Evolutionary conservation across 2,329 filamentous ascomycete species (phyloP).

Genomic region (Xylaria sp.): DNA sequence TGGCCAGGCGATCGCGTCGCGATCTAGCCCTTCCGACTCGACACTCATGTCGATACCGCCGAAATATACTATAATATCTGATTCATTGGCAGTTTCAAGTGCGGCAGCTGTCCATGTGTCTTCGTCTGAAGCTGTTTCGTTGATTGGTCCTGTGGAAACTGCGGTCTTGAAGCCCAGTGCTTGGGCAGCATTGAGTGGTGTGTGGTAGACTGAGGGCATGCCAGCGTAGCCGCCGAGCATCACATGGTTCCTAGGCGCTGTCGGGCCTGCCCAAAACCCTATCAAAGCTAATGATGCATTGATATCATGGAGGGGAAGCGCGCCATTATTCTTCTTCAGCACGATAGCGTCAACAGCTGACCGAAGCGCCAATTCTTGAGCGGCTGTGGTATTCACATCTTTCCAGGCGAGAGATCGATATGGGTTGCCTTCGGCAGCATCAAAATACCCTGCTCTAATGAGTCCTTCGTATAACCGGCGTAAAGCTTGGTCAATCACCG

Average conservation of each 20-base stretch:
- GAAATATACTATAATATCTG: constrained; percentile 60
- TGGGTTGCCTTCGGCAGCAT: constrained; percentile 32
- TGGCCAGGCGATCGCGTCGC: constrained; percentile 58
- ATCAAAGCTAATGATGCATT: constrained; percentile 35
- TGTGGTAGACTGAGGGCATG: constrained; percentile 19
- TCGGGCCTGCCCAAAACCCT: constrained; percentile 34
- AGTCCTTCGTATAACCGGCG: constrained; percentile 43
- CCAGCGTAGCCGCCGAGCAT: constrained; percentile 27
- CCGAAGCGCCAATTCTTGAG: constrained; percentile 34
- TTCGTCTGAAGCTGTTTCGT: constrained; percentile 28
- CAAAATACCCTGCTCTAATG: constrained; percentile 43
- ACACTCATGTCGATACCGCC: constrained; percentile 61
- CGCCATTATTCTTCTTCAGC: constrained; percentile 39
- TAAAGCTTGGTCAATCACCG: constrained; percentile 40
- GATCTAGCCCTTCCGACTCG: constrained; percentile 60
- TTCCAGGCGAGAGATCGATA: constrained; percentile 36
- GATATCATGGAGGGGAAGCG: constrained; percentile 30
- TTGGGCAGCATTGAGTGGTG: constrained; percentile 18
- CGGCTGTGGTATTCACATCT: constrained; percentile 36
- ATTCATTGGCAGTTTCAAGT: constrained; percentile 47
- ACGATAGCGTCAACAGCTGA: constrained; percentile 38
- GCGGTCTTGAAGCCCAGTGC: constrained; percentile 14
- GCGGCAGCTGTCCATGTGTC: constrained; percentile 46
- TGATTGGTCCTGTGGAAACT: constrained; percentile 15
- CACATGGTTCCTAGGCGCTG: constrained; percentile 38